phyloP scores from a whole-genome alignment of 805 yeast species.

The Wickerhamomyces bovis region DNA sequence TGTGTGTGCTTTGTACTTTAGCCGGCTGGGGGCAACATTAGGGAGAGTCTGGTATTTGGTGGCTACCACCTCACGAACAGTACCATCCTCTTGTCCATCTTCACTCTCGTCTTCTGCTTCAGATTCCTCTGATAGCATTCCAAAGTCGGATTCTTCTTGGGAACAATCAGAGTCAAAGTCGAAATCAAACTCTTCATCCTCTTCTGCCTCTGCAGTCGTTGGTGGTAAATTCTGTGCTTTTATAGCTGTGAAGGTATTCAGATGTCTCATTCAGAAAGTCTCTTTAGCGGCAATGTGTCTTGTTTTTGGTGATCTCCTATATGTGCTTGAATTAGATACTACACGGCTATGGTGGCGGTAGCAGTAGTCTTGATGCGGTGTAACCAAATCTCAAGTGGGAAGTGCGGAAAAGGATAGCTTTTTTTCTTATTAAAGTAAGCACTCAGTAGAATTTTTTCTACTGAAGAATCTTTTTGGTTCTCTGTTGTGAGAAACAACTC shows the following conservation, averaged over 20 bases:
- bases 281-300: neutral
- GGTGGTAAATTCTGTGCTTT: neutral
- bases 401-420: no score
- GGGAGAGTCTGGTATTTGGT: neutral
- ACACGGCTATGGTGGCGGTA: neutral
- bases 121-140: neutral
- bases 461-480: no score
- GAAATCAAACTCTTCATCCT: neutral
- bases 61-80: neutral
- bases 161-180: neutral
- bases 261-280: neutral
- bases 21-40: neutral
- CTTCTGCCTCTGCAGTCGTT: neutral
- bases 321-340: neutral
- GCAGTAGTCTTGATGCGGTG: no score
- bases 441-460: no score
- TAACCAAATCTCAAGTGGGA: no score
- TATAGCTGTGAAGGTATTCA: neutral
- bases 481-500: no score
- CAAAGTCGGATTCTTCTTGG: neutral
- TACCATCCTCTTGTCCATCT: neutral
- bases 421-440: no score
- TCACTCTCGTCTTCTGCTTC: neutral
- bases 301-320: neutral
- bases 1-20: constrained; percentile 19